Conservation (phyloP, 371 early-diverging fungal genomes). For the Rhizopus arrhizus region DNA sequence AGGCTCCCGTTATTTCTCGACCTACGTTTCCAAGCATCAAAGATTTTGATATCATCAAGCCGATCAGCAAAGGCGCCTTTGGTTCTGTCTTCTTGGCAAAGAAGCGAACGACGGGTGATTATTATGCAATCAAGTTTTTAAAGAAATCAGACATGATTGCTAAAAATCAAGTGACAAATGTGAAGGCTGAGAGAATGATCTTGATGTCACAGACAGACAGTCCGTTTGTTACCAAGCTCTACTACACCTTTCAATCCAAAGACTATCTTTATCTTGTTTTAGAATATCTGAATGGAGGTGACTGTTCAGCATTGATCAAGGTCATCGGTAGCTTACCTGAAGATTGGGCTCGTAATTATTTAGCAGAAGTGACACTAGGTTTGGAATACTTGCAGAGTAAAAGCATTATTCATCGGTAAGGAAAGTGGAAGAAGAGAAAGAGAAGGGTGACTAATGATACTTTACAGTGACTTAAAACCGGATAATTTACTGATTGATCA, state of each 20-base stretch:
- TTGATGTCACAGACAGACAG: slow-evolving; percentile 83
- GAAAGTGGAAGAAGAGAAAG: not conserved
- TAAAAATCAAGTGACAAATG: slow-evolving; percentile 90
- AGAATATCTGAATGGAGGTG: slow-evolving; percentile 97
- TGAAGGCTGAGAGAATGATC: slow-evolving; percentile 87
- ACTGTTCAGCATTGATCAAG: slow-evolving; percentile 91
- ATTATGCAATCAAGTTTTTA: slow-evolving; percentile 88
- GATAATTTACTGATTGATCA: slow-evolving; percentile 91
- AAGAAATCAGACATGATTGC: slow-evolving; percentile 90
- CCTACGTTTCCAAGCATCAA: slow-evolving; percentile 76
- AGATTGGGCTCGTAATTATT: slow-evolving; percentile 90
- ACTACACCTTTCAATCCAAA: slow-evolving; percentile 90
- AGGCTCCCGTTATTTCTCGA: slow-evolving; percentile 40
- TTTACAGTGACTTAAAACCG: slow-evolving; percentile 80
- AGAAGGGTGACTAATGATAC: slow-evolving; percentile 4
- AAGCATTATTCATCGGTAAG: slow-evolving; percentile 83
- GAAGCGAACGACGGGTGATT: slow-evolving; percentile 83
- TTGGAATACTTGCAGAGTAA: slow-evolving; percentile 89
- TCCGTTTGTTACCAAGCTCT: slow-evolving; percentile 93
- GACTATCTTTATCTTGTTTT: slow-evolving; percentile 93
- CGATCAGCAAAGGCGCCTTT: slow-evolving; percentile 91
- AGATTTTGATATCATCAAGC: slow-evolving; percentile 91
- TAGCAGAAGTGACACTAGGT: slow-evolving; percentile 92
- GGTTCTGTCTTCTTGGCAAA: slow-evolving; percentile 89
- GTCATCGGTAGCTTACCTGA: slow-evolving; percentile 84